Evolutionary conservation across 176 grass and related monocot genomes (phyloP).

Genomic region (Hyparrhenia diplandra): DNA sequence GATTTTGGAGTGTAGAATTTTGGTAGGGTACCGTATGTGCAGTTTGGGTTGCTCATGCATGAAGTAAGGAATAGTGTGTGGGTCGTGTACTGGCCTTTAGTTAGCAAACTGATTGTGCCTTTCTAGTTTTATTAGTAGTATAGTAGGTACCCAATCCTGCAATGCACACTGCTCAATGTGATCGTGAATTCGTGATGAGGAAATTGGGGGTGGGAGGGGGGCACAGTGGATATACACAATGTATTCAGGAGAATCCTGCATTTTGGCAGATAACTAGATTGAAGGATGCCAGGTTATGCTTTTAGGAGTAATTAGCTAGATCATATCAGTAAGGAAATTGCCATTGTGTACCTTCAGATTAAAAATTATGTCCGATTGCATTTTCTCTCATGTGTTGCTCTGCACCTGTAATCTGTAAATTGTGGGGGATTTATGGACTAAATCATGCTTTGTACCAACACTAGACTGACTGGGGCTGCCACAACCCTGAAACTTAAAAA

Average conservation of each 20-base stretch:
- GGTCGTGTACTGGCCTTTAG: background rate
- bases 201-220: background rate
- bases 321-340: background rate
- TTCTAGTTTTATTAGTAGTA: background rate
- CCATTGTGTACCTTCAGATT: background rate
- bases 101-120: background rate
- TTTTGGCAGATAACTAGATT: background rate
- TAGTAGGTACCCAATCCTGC: background rate
- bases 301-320: background rate
- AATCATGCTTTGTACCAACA: background rate
- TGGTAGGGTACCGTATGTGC: background rate
- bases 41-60: constrained; percentile 20
- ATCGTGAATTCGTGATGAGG: background rate
- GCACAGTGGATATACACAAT: background rate
- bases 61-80: constrained; percentile 14
- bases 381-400: background rate
- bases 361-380: background rate
- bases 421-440: background rate
- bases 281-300: background rate
- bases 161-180: background rate
- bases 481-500: background rate
- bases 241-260: background rate
- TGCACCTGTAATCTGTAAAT: background rate
- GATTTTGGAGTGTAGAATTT: background rate
- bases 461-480: background rate